Percentiles rank a stretch among this genome's conserved stretches.
Evolutionary conservation across 257 asterid species (phyloP).

Genomic region (Lycium barbarum): DNA sequence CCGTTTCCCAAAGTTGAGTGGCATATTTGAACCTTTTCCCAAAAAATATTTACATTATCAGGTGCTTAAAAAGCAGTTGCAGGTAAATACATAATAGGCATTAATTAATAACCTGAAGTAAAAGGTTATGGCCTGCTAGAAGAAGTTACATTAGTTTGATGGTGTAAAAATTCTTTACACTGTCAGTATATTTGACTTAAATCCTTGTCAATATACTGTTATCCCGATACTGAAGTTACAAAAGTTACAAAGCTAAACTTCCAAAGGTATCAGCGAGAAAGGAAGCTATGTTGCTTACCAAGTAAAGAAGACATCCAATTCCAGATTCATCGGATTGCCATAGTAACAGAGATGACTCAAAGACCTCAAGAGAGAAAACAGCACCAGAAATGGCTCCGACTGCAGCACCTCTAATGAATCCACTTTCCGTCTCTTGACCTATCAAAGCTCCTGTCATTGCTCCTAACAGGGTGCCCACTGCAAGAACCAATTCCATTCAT

Average conservation of each 20-base stretch:
- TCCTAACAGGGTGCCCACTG: constrained; percentile 46
- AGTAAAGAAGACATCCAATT: constrained; percentile 39
- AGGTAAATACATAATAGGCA: not conserved
- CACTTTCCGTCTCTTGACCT: constrained; percentile 44
- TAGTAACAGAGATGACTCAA: constrained; percentile 38
- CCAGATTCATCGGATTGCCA: constrained; percentile 40
- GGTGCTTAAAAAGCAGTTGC: not conserved
- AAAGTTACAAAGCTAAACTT: not conserved
- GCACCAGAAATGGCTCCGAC: constrained; percentile 44
- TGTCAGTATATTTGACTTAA: not conserved
- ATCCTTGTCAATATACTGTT: not conserved
- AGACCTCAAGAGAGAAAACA: constrained; percentile 44
- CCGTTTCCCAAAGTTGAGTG: too few relatives aligned
- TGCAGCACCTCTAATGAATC: constrained; percentile 42
- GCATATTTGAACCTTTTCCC: too few relatives aligned
- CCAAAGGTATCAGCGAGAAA: not conserved
- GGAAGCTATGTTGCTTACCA: constrained; percentile 34
- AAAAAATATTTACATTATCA: not conserved
- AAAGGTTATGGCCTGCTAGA: not conserved
- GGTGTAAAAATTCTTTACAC: not conserved
- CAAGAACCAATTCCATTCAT: not conserved
- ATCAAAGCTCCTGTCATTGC: constrained; percentile 45
- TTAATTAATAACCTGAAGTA: not conserved
- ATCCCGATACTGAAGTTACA: not conserved
- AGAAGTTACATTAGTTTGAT: not conserved